Evolutionary conservation across 192 early-diverging fungal genomes (phyloP).

Genomic region (Phlyctochytrium bullatum): DNA sequence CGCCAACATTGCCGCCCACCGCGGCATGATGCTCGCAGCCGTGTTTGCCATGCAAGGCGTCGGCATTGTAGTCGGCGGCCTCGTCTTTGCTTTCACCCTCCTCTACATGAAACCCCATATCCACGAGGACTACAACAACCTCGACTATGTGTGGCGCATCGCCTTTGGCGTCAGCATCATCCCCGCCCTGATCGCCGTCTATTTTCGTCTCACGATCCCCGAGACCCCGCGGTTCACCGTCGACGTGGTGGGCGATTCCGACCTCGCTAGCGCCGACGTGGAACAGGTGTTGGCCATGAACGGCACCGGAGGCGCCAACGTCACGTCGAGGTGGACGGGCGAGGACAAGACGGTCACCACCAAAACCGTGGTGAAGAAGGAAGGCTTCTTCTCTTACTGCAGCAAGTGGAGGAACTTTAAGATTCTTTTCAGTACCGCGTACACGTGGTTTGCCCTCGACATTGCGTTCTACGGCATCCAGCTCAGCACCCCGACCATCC

Average conservation of each 20-base stretch:
- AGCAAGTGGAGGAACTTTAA: slow-evolving; percentile 79
- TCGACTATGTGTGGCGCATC: slow-evolving; percentile 93
- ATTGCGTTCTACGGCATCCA: slow-evolving; percentile 30
- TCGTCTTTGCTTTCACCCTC: slow-evolving; percentile 72
- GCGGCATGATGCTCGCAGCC: slow-evolving; percentile 82
- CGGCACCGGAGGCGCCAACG: background rate
- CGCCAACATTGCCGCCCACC: no score
- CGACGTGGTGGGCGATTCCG: slow-evolving; percentile 53
- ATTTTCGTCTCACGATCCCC: slow-evolving; percentile 63
- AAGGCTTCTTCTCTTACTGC: slow-evolving; percentile 65
- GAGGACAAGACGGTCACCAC: background rate
- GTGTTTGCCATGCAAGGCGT: slow-evolving; percentile 96
- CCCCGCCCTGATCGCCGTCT: slow-evolving; percentile 79
- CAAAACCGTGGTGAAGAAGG: slow-evolving; percentile 14
- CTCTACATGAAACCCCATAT: slow-evolving; percentile 71
- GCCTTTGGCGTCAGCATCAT: slow-evolving; percentile 81
- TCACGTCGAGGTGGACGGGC: background rate
- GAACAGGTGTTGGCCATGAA: slow-evolving; percentile 13
- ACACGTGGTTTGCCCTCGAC: slow-evolving; percentile 33
- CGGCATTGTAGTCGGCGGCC: slow-evolving; percentile 76
- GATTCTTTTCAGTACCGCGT: slow-evolving; percentile 48
- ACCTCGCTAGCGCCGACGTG: slow-evolving; percentile 35
- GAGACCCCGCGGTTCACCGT: slow-evolving; percentile 83
- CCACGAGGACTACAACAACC: slow-evolving; percentile 47
- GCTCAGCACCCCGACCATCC: slow-evolving; percentile 22